Evolutionary conservation across 306 rosid species (phyloP).

Genomic region (Rosa multiflora): DNA sequence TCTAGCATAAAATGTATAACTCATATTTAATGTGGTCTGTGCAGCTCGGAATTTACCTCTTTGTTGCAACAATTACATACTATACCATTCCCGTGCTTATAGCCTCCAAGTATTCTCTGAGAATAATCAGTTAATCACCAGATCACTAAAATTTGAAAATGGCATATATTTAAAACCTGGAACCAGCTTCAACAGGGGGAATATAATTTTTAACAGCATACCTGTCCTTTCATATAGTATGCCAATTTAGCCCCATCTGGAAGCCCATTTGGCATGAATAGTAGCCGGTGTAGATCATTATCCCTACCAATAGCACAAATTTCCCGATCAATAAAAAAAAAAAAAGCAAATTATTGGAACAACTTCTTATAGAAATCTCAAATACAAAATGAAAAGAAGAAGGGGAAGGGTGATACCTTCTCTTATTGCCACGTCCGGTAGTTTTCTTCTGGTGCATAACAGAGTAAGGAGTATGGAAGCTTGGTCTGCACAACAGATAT

Average conservation of each 20-base stretch:
- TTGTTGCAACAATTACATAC: constrained; percentile 77
- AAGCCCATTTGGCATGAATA: constrained; percentile 95
- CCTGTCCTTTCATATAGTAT: constrained; percentile 96
- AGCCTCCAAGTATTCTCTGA: constrained; percentile 90
- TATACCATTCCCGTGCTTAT: constrained; percentile 93
- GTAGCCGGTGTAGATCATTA: constrained; percentile 85
- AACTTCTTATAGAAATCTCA: not conserved
- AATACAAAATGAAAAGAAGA: not conserved
- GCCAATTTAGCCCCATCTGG: constrained; percentile 99
- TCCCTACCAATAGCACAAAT: constrained; percentile 57
- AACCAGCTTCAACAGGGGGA: constrained; percentile 13
- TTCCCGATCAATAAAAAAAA: constrained; percentile 1
- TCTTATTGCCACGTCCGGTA: constrained; percentile 74
- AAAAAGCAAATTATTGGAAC: not conserved
- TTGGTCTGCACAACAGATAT: constrained; percentile 46
- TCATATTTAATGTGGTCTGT: constrained; percentile 6
- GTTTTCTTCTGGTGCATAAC: constrained; percentile 50
- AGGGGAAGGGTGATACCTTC: constrained; percentile 46
- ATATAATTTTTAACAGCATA: constrained; percentile 16
- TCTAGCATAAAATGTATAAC: not conserved
- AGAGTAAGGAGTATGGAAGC: constrained; percentile 39
- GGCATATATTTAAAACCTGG: constrained; percentile 6
- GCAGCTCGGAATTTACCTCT: constrained; percentile 57
- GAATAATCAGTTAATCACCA: not conserved
- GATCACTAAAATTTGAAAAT: constrained; percentile 11